These are phyloP conservation scores for Candida ponderosae DNA, from an alignment of 805 yeast species.

Conservation along the genomic window DNA sequence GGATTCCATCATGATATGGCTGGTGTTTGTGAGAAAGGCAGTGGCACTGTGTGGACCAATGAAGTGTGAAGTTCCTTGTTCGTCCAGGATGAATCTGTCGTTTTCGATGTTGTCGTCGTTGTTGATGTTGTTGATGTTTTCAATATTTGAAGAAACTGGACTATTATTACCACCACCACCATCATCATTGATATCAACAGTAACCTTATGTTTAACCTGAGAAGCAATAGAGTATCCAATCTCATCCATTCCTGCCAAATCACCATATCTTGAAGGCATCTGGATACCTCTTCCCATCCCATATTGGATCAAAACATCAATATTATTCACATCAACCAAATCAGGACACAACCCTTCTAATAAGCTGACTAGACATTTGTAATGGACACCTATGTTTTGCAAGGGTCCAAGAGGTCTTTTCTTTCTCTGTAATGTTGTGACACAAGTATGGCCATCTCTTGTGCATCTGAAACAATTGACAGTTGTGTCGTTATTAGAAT, in stretches of 20 bases:
- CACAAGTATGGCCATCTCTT: no score
- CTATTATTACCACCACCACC: not conserved
- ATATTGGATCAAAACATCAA: not conserved
- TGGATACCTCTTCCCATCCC: not conserved
- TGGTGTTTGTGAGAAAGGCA: not conserved
- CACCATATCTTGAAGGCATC: not conserved
- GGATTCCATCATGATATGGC: not conserved
- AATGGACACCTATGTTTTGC: not conserved
- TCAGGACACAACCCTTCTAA: not conserved
- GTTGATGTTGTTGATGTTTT: not conserved
- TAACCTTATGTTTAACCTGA: no score
- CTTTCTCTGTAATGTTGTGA: no score
- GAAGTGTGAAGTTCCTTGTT: not conserved
- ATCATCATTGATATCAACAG: not conserved
- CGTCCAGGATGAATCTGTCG: not conserved
- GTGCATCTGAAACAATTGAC: no score
- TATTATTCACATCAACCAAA: not conserved
- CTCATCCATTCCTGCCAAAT: not conserved
- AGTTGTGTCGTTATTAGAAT: no score
- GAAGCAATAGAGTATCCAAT: not conserved
- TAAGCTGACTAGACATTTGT: not conserved
- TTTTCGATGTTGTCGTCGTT: no score
- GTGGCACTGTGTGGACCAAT: not conserved
- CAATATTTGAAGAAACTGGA: not conserved
- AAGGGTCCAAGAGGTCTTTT: not conserved